Base-by-base conservation (phyloP, 371 early-diverging fungal genomes). In the Saksenaea vasiformis region DNA sequence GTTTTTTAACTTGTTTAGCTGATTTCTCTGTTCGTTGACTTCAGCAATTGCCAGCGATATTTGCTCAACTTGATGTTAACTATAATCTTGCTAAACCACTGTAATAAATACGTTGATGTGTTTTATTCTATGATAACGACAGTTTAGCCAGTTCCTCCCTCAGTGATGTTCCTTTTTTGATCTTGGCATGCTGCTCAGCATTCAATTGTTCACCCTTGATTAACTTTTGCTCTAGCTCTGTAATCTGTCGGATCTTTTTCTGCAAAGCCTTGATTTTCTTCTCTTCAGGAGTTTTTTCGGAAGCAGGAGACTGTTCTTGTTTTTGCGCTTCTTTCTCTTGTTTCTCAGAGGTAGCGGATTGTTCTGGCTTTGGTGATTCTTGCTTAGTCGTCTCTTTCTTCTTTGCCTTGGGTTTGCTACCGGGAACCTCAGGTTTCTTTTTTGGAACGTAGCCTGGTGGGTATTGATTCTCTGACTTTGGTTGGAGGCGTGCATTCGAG, bases 401-500 rank as follows among this genome's bases (percentile, higher is more conserved):
- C 22, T 47, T 47, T 22, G 24, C 51, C 22, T 47, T 47, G 2
- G 51, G 51, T 22, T 47, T 47, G 24, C 51, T 47, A 47, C 51
- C 51, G 11, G 51, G 43, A 44, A 69, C 28, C 66, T 72, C 51
- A 0, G 68, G 60, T n/a, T 66, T 62, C 26, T 62, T 60, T 24
- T 56, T 62, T 24, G 53, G 68, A 34, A 27, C 38, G 70, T 71
- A 47, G 10, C 43, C 54, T 62, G 24, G 41, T 39, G 10, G 65
- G 31, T 22, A 43, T 10, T 71, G 66, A 44, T 66, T 68, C 19
- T 61, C 54, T n/a, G 61, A 56, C 58, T 72, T 70, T 34, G 38
- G 59, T 41, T 54, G 58, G 15, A 79, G 77, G 19, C 77, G 78
- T 9, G 74, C 68, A 68, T 86, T 88, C 24, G 85, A 72, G 73